Evolutionary conservation across 768 basidiomycete species (phyloP).

Genomic region (Lanmaoa rubissima): DNA sequence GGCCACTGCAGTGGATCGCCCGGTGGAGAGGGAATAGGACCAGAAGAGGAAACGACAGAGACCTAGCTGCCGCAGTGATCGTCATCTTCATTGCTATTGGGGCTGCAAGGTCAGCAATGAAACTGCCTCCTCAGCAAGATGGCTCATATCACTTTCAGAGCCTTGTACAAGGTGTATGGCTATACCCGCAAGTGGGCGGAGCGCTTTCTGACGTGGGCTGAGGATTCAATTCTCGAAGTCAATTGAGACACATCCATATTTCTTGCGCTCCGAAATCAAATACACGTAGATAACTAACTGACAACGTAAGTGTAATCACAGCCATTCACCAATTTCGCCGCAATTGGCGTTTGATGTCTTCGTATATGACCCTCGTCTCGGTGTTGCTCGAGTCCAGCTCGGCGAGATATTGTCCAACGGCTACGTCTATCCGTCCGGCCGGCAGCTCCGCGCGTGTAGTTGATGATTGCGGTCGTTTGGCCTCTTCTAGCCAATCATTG

Average conservation of each 20-base stretch:
- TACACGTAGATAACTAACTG: constrained; percentile 16
- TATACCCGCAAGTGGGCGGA: constrained; percentile 60
- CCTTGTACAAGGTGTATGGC: constrained; percentile 67
- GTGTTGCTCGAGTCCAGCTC: constrained; percentile 62
- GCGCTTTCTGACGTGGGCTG: constrained; percentile 63
- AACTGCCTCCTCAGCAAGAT: constrained; percentile 1
- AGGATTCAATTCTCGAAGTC: constrained; percentile 81
- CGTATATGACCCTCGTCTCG: constrained; percentile 65
- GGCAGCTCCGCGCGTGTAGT: constrained; percentile 67
- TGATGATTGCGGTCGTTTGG: constrained; percentile 68
- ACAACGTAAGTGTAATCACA: constrained; percentile 1
- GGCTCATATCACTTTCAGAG: constrained; percentile 41
- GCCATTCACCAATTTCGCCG: constrained; percentile 65
- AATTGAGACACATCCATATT: constrained; percentile 33
- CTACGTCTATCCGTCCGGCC: constrained; percentile 69
- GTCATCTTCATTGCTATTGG: constrained; percentile 60
- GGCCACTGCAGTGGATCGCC: constrained; percentile 68
- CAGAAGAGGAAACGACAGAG: constrained; percentile 52
- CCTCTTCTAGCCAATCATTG: constrained; percentile 77
- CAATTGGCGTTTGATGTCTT: constrained; percentile 68
- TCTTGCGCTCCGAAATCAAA: constrained; percentile 11
- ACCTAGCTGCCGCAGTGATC: constrained; percentile 66
- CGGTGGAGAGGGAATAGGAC: constrained; percentile 59
- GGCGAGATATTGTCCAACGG: constrained; percentile 70
- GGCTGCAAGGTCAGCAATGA: constrained; percentile 50